These are phyloP conservation scores for Candida ficus DNA, from an alignment of 805 yeast species.

Conservation along the genomic window DNA sequence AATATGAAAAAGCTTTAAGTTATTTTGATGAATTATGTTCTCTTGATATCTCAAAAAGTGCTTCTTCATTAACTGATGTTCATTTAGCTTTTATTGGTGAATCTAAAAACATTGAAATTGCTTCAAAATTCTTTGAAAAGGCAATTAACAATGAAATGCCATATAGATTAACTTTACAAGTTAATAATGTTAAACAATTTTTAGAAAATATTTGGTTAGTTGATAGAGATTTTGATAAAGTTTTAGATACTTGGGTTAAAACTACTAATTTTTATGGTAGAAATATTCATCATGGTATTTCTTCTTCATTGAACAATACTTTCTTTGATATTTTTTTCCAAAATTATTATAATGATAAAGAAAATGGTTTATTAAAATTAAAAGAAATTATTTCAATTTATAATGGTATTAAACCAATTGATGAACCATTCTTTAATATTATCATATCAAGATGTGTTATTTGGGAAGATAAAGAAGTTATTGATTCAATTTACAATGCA, in stretches of 20 bases:
- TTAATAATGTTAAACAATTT: conserved; percentile 64
- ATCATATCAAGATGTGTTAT: conserved; percentile 58
- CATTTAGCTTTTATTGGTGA: conserved; percentile 77
- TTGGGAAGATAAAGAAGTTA: conserved; percentile 65
- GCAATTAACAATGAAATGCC: conserved; percentile 70
- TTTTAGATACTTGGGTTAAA: conserved; percentile 57
- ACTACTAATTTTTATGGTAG: conserved; percentile 55
- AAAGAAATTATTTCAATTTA: conserved; percentile 52
- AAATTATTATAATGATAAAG: conserved; percentile 41
- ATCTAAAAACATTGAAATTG: conserved; percentile 65
- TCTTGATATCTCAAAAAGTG: conserved; percentile 37
- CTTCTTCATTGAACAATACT: conserved; percentile 64
- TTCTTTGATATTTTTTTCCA: conserved; percentile 66
- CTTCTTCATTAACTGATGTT: conserved; percentile 60
- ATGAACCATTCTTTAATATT: conserved; percentile 80
- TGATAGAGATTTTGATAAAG: conserved; percentile 51
- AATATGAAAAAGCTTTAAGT: conserved; percentile 59
- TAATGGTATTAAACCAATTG: conserved; percentile 52
- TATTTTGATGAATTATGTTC: conserved; percentile 56
- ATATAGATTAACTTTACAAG: conserved; percentile 64
- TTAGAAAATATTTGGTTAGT: conserved; percentile 55
- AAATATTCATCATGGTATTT: conserved; percentile 60
- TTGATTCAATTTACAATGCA: conserved; percentile 57
- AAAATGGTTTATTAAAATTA: conserved; percentile 52
- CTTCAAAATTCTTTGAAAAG: conserved; percentile 69